Base-by-base conservation (phyloP, 2,329 filamentous ascomycete genomes). In the Aspergillus ochraceus region DNA sequence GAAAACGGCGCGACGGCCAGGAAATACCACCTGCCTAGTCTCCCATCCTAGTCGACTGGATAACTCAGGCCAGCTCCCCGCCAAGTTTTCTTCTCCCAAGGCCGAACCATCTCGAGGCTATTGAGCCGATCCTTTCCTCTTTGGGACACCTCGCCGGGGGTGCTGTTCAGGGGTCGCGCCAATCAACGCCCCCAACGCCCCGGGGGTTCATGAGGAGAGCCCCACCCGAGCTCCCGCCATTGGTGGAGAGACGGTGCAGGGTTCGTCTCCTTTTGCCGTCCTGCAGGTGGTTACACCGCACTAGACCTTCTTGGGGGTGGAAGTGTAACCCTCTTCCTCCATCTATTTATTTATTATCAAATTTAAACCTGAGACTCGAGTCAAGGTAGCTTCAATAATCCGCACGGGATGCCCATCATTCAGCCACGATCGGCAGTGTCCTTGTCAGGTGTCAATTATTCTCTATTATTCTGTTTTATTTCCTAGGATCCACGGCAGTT, bases 131-230 rank as follows among this genome's bases (percentile, higher is more conserved):
- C 54, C 55, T 60, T 55, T 42, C 62, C 58, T 11, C 14, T 30
- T 60, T 60, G 22, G 49, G 60, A 11, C 12, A 1, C 20, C 22
- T 32, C n/a, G 42, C 56, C 19, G 46, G 17, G 36, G 36, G 3
- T 17, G 36, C 6, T 8, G 4, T 42, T 42, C 36, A 42, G 36
- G 36, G 36, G 36, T 42, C 36, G 17, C 36, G 36, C 36, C 36
- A 42, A 42, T 42, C 36, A 42, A 14, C 1, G 17, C 12, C 36
- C 17, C 36, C 14, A 42, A n/a, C 14, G 49, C 60, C 59, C 62
- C 60, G 58, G 49, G 53, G 47, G 64, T 67, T 67, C 65, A 56
- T 64, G 63, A 58, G 50, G 46, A 20, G 6, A 6, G 14, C 2
- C 20, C 14, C 42, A 22, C 53, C 30, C 52, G 24, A 36, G 12